A percentile compares a stretch with the other conserved stretches of the same genome.
Conservation (phyloP, 148 eudicot genomes). For the Vaccinium darrowii region DNA sequence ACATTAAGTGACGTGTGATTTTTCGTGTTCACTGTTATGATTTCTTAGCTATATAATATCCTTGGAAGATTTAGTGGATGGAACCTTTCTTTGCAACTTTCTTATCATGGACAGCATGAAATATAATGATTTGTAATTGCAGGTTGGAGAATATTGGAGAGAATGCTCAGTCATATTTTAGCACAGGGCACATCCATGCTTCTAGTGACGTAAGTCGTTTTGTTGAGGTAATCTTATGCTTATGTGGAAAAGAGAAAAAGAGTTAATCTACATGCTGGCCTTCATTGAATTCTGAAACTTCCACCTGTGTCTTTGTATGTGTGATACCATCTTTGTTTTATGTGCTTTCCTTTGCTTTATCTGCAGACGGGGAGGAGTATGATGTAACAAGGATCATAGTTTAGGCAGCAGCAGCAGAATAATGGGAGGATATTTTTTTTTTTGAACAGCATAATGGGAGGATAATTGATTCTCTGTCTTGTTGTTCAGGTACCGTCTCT, state of each 20-base stretch:
- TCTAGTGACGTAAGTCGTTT: constrained; percentile 47
- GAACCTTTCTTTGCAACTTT: neutral
- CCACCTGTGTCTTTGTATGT: neutral
- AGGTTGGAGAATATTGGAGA: constrained; percentile 84
- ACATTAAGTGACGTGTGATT: constrained; percentile 4
- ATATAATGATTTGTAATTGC: constrained; percentile 16
- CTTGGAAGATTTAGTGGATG: neutral
- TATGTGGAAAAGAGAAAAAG: neutral
- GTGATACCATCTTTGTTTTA: neutral
- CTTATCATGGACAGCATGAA: neutral
- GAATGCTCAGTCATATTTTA: constrained; percentile 70
- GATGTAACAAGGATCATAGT: constrained; percentile 11
- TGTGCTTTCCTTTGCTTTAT: neutral
- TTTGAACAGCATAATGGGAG: neutral
- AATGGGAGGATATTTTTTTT: neutral
- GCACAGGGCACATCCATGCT: constrained; percentile 56
- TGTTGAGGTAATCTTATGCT: constrained; percentile 37
- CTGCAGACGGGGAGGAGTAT: constrained; percentile 23
- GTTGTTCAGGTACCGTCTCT: constrained; percentile 3
- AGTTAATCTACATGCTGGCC: neutral
- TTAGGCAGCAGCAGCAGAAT: constrained; percentile 4
- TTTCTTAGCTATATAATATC: constrained; percentile 1
- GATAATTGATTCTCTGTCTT: neutral
- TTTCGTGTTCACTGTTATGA: neutral
- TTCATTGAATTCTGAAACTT: neutral